phyloP scores from a whole-genome alignment of 179 eudicot species.

The Silene noctiflora region DNA sequence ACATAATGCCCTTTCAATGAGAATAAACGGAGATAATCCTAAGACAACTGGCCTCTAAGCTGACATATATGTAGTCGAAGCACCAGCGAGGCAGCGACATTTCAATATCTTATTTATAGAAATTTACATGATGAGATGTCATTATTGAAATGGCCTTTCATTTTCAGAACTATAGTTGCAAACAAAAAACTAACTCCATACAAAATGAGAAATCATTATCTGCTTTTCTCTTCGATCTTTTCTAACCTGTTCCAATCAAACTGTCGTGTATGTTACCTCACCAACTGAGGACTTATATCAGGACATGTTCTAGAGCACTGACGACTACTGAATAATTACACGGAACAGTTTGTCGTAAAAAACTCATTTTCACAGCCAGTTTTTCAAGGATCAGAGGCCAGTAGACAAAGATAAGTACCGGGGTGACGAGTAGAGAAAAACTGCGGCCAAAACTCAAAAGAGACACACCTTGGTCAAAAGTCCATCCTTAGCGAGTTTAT shows the following conservation, averaged over 20 bases:
- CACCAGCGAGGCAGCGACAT: too few relatives aligned
- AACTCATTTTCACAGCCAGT: not conserved
- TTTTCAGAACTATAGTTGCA: conserved; percentile 9
- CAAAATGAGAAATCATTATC: conserved; percentile 12
- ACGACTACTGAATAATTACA: not conserved
- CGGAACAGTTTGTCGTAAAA: not conserved
- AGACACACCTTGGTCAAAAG: conserved; percentile 68
- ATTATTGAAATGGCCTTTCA: not conserved
- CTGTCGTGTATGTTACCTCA: not conserved
- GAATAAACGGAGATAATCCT: not conserved
- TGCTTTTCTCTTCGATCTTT: conserved; percentile 12
- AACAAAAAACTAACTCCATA: conserved; percentile 13
- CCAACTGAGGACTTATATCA: not conserved
- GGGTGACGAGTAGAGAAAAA: too few relatives aligned
- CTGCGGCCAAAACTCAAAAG: not conserved
- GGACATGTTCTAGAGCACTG: not conserved
- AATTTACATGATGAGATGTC: not conserved
- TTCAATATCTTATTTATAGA: not conserved
- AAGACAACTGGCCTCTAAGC: not conserved
- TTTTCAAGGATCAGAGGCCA: too few relatives aligned
- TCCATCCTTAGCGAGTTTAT: conserved; percentile 72
- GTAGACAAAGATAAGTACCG: too few relatives aligned
- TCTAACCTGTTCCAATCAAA: conserved; percentile 14
- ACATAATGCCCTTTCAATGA: too few relatives aligned
- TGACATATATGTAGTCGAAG: not conserved